Conservation (phyloP, 352 stramenopile species). For the Aphanomyces euteiches region DNA sequence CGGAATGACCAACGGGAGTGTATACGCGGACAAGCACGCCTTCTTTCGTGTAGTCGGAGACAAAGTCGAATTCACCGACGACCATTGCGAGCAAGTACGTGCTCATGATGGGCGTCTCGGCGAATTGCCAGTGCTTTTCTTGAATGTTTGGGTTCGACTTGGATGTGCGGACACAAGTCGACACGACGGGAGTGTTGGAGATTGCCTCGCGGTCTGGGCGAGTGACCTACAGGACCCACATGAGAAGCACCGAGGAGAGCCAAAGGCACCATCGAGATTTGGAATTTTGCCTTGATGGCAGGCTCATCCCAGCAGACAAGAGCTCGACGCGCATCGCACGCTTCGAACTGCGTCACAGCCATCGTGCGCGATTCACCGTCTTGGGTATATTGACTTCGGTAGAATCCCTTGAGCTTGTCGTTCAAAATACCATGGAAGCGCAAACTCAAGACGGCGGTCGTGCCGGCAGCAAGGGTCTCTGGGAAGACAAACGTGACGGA, state of each 20-base stretch:
- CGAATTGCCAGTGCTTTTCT: conserved; percentile 80
- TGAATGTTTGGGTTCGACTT: conserved; percentile 42
- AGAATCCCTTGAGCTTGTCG: conserved; percentile 96
- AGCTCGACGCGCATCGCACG: conserved; percentile 87
- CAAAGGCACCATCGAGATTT: conserved; percentile 50
- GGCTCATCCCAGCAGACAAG: conserved; percentile 99
- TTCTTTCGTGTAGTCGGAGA: conserved; percentile 85
- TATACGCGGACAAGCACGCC: conserved; percentile 94
- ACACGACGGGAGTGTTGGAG: conserved; percentile 95
- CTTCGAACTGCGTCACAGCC: conserved; percentile 85
- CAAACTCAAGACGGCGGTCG: conserved; percentile 41
- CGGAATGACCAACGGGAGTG: conserved; percentile 90
- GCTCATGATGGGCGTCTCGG: conserved; percentile 95
- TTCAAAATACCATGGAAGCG: conserved; percentile 69
- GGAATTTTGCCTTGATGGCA: conserved; percentile 93
- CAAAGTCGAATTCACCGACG: conserved; percentile 95
- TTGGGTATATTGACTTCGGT: conserved; percentile 90
- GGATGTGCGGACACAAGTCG: conserved; percentile 58
- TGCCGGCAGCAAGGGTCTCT: conserved; percentile 41
- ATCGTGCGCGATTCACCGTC: conserved; percentile 91
- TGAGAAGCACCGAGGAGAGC: background rate
- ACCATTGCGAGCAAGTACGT: conserved; percentile 94
- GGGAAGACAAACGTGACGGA: conserved; percentile 51
- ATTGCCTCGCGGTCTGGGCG: conserved; percentile 88
- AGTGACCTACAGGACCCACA: conserved; percentile 40